These are phyloP conservation scores for Saturnispora kantuleensis DNA, from an alignment of 805 yeast species.

Conservation along the genomic window DNA sequence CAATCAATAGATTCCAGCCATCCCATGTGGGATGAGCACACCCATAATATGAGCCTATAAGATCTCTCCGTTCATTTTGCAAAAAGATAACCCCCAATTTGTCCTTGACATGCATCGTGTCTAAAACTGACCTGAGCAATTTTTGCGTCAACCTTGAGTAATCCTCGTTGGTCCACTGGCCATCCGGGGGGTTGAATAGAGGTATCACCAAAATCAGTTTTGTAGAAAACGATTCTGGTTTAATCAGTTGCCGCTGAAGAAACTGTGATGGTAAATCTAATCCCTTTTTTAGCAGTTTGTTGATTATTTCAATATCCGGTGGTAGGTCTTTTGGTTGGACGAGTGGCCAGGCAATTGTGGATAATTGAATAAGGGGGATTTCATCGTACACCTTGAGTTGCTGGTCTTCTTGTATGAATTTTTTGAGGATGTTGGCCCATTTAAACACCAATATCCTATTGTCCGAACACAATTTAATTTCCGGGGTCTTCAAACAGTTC, in stretches of 20 bases:
- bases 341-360: slow-evolving; percentile 41
- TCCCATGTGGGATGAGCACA: slow-evolving; percentile 21
- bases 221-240: slow-evolving; percentile 27
- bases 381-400: slow-evolving; percentile 1
- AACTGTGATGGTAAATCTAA: slow-evolving; percentile 33
- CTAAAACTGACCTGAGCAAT: slow-evolving; percentile 10
- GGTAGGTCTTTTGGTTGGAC: slow-evolving; percentile 30
- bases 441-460: slow-evolving; percentile 20
- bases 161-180: slow-evolving; percentile 15
- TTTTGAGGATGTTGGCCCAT: slow-evolving; percentile 21
- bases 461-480: slow-evolving; percentile 15
- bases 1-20: slow-evolving; percentile 21
- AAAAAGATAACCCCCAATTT: slow-evolving; percentile 23
- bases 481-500: slow-evolving; percentile 19
- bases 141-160: slow-evolving; percentile 14
- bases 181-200: slow-evolving; percentile 14
- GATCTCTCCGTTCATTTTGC: slow-evolving; percentile 13
- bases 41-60: slow-evolving; percentile 26
- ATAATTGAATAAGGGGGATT: slow-evolving; percentile 35
- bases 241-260: slow-evolving; percentile 30
- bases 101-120: slow-evolving; percentile 16
- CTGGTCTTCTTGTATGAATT: slow-evolving; percentile 5
- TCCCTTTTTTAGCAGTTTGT: slow-evolving; percentile 29
- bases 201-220: slow-evolving; percentile 21
- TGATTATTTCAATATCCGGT: slow-evolving; percentile 29